These are phyloP conservation scores for Juncus effusus DNA, from an alignment of 176 grass and related monocot species.

Conservation along the genomic window DNA sequence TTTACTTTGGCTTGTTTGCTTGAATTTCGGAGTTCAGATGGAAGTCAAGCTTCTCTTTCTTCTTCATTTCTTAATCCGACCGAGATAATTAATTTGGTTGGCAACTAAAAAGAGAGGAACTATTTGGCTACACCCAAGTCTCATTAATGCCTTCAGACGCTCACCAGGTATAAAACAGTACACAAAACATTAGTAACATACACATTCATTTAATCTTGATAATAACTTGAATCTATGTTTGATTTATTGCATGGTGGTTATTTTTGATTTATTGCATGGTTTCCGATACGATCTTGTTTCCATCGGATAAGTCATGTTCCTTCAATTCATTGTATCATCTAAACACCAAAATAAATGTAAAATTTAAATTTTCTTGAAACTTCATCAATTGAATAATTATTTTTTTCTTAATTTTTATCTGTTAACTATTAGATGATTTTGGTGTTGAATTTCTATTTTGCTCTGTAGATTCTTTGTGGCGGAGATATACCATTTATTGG, in stretches of 20 bases:
- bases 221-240: not conserved
- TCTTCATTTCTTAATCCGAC: no score
- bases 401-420: no score
- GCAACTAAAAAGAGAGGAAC: slow-evolving; percentile 40
- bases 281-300: slow-evolving; percentile 50
- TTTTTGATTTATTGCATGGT: slow-evolving; percentile 34
- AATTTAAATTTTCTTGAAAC: no score
- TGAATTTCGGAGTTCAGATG: no score
- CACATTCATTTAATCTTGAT: not conserved
- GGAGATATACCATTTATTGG: no score
- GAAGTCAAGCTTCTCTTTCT: no score
- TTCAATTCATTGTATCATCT: not conserved
- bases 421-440: no score
- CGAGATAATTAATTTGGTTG: no score
- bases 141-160: slow-evolving; percentile 56
- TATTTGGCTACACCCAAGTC: slow-evolving; percentile 56
- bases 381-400: no score
- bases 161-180: slow-evolving; percentile 32
- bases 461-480: no score
- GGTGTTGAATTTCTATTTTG: no score
- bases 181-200: not conserved
- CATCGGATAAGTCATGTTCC: slow-evolving; percentile 39
- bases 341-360: not conserved
- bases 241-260: not conserved
- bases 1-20: no score